Conservation (phyloP, 2,329 filamentous ascomycete genomes). For the Apiospora pterosperma region DNA sequence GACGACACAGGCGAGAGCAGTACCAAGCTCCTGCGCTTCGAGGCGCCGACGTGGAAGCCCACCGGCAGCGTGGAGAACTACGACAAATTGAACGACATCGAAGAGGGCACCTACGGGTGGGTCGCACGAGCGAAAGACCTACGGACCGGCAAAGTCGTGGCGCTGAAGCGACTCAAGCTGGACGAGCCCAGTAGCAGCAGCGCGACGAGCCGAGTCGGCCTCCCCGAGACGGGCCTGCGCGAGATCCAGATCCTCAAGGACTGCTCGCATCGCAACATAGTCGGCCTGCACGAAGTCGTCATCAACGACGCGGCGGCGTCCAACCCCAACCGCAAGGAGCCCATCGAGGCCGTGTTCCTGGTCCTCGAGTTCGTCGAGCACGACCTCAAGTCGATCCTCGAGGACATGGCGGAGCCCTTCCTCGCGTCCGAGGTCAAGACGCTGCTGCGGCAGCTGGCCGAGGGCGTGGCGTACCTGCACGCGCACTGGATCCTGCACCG, state of each 20-base stretch:
- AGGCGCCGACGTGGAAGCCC: slow-evolving; percentile 62
- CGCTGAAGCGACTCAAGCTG: slow-evolving; percentile 91
- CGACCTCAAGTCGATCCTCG: slow-evolving; percentile 88
- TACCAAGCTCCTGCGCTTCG: slow-evolving; percentile 67
- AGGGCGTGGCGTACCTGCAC: slow-evolving; percentile 83
- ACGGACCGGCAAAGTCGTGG: slow-evolving; percentile 75
- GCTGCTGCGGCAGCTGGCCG: slow-evolving; percentile 76
- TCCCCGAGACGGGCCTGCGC: slow-evolving; percentile 87
- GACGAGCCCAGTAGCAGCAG: slow-evolving; percentile 44
- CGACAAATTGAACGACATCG: slow-evolving; percentile 92
- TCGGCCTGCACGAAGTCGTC: slow-evolving; percentile 79
- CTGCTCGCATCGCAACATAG: slow-evolving; percentile 78
- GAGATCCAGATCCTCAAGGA: slow-evolving; percentile 91
- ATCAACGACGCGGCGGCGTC: slow-evolving; percentile 53
- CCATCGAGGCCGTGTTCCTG: slow-evolving; percentile 68
- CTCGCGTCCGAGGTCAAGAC: slow-evolving; percentile 90
- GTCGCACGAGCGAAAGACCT: slow-evolving; percentile 80
- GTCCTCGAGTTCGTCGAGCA: slow-evolving; percentile 98
- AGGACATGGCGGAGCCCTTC: slow-evolving; percentile 93
- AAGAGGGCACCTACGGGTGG: slow-evolving; percentile 95
- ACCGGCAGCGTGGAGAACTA: slow-evolving; percentile 82
- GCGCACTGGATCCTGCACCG: slow-evolving; percentile 87
- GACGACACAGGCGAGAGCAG: slow-evolving; percentile 18
- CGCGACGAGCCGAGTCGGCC: slow-evolving; percentile 58
- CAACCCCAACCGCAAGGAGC: slow-evolving; percentile 22